Evolutionary conservation across 1,139 yeast species (phyloP).

Genomic region (Debaryomyces sp.): DNA sequence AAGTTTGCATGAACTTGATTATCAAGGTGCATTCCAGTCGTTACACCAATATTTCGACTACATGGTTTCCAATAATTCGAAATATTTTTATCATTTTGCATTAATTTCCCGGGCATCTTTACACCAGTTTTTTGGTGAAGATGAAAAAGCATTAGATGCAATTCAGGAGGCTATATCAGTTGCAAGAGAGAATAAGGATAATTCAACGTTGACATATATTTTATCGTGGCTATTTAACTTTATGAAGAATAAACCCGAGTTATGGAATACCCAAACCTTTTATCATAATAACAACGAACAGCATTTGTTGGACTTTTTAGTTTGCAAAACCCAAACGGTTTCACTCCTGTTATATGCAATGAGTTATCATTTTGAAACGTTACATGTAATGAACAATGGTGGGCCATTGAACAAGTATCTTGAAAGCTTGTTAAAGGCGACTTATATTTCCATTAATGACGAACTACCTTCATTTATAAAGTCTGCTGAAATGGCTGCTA

Average conservation of each 20-base stretch:
- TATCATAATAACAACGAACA: conserved; percentile 48
- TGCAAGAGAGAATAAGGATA: conserved; percentile 84
- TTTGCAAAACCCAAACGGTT: conserved; percentile 56
- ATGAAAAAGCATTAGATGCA: conserved; percentile 73
- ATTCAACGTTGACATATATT: conserved; percentile 71
- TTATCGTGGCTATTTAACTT: conserved; percentile 79
- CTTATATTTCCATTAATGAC: conserved; percentile 53
- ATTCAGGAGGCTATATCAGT: conserved; percentile 87
- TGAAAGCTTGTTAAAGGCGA: conserved; percentile 58
- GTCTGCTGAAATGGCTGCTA: conserved; percentile 47
- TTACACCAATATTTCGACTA: conserved; percentile 86
- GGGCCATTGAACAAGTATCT: conserved; percentile 46
- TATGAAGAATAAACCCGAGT: conserved; percentile 65
- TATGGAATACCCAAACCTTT: conserved; percentile 46
- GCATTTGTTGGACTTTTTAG: conserved; percentile 66
- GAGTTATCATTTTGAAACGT: conserved; percentile 62
- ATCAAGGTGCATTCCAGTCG: conserved; percentile 71
- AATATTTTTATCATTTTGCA: conserved; percentile 78
- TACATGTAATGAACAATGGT: conserved; percentile 55
- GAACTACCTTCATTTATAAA: conserved; percentile 42
- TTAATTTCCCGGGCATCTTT: conserved; percentile 75
- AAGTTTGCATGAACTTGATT: conserved; percentile 61
- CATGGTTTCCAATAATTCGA: conserved; percentile 70
- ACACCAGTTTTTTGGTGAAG: conserved; percentile 76
- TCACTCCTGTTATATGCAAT: conserved; percentile 57